A percentile compares a stretch with the other conserved stretches of the same genome.
These are phyloP conservation scores for Fusarium kyushuense DNA, from an alignment of 2,329 filamentous ascomycete species.

Conservation along the genomic window DNA sequence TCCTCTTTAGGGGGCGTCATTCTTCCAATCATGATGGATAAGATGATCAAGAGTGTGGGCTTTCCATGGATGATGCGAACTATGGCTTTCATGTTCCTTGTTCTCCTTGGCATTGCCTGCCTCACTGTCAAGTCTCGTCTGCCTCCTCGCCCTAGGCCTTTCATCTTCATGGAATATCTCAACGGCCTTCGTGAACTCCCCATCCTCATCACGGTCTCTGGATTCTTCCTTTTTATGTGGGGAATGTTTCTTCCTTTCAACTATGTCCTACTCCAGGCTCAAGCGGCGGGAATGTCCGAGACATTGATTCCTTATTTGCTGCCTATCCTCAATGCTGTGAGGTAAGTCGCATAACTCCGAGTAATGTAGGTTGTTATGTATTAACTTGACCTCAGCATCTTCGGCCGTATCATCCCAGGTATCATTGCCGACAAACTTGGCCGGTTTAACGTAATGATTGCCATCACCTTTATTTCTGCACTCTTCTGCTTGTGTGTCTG, in stretches of 20 bases:
- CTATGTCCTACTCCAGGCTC: slow-evolving; percentile 63
- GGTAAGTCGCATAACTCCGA: slow-evolving; percentile 49
- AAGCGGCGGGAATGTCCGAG: slow-evolving; percentile 57
- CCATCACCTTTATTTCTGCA: slow-evolving; percentile 63
- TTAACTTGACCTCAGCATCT: slow-evolving; percentile 54
- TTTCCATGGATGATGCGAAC: slow-evolving; percentile 64
- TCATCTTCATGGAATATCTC: slow-evolving; percentile 61
- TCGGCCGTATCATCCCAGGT: slow-evolving; percentile 65
- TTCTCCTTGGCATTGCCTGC: slow-evolving; percentile 51
- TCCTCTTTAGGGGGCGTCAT: slow-evolving; percentile 67
- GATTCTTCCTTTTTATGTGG: slow-evolving; percentile 67
- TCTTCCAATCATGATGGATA: slow-evolving; percentile 71
- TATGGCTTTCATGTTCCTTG: slow-evolving; percentile 61
- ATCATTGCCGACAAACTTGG: slow-evolving; percentile 60
- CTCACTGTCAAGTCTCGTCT: slow-evolving; percentile 54
- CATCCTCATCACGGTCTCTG: slow-evolving; percentile 58
- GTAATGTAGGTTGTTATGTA: neutral
- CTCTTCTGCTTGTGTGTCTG: slow-evolving; percentile 62
- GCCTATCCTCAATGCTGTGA: slow-evolving; percentile 68
- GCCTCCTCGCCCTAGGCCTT: slow-evolving; percentile 59
- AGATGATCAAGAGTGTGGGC: slow-evolving; percentile 62
- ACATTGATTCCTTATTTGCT: slow-evolving; percentile 61
- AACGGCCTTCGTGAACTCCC: slow-evolving; percentile 60
- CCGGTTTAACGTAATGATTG: slow-evolving; percentile 62
- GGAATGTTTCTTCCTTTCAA: slow-evolving; percentile 68